Percentiles rank a stretch among this genome's conserved stretches.
phyloP scores from a whole-genome alignment of 495 filamentous ascomycete genomes.

The Penicillium cinerascens region DNA sequence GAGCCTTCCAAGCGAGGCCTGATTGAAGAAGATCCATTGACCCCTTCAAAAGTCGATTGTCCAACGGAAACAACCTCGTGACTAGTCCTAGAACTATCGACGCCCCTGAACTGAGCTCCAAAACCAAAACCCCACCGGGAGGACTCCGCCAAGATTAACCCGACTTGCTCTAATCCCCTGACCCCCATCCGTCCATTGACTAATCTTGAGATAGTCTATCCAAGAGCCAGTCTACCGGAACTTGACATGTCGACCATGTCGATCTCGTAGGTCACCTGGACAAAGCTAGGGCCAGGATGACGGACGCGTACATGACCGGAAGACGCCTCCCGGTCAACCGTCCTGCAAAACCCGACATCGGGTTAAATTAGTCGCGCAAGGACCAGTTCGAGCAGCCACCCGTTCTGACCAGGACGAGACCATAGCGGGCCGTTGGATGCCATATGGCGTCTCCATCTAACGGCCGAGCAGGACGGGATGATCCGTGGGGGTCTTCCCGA shows the following conservation, averaged over 20 bases:
- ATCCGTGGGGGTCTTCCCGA: slow-evolving; percentile 10
- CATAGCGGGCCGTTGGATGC: slow-evolving; percentile 18
- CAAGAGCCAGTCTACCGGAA: slow-evolving; percentile 14
- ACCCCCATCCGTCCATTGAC: not conserved
- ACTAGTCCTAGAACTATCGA: not conserved
- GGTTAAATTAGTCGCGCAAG: not conserved
- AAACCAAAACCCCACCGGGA: not conserved
- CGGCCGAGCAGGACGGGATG: slow-evolving; percentile 19
- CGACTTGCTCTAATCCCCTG: not conserved
- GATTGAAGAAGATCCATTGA: not conserved
- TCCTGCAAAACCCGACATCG: not conserved
- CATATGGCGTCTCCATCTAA: slow-evolving; percentile 18
- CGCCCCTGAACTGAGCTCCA: not conserved
- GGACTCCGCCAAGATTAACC: not conserved
- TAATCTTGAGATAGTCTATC: slow-evolving; percentile 11
- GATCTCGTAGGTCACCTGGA: slow-evolving; percentile 6
- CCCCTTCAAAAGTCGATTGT: not conserved
- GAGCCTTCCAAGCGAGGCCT: not conserved
- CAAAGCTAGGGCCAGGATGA: not conserved
- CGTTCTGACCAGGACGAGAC: slow-evolving; percentile 6
- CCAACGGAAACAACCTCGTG: not conserved
- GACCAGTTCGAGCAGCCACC: not conserved
- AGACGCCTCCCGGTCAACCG: not conserved
- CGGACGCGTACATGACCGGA: not conserved
- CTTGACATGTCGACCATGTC: slow-evolving; percentile 16